Evolutionary conservation across 1,284 basidiomycete species (phyloP), one percentile per base, ranked within the genome.

Genomic region (Garcileccinum viscosum): DNA sequence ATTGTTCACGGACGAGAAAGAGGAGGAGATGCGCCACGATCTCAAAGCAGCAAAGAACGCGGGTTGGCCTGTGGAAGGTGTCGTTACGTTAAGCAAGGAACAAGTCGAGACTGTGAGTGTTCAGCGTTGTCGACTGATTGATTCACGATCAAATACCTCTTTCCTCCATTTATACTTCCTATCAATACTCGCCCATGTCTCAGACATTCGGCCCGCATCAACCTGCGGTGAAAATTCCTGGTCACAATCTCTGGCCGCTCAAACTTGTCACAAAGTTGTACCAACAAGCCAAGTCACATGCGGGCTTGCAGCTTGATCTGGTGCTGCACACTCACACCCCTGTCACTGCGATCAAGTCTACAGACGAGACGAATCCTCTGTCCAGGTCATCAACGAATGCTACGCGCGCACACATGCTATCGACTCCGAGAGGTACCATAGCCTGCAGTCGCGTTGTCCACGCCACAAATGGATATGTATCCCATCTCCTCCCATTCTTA

Each of bases 391-490:
- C 42, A 42, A 22, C 33, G 7, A 35, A 70, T 22, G 27, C 33
- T 8, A n/a, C 58, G 5, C 71, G 70, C 27, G 40, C 24, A 15
- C 74, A 71, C 37, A 59, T 37, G 12, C 59, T 77, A 5, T 74
- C 78, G 5, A 94, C 93, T 0, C 86, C 88, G 0, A 86, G 92
- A 37, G 93, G 93, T 4, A 62, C 76, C 1, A 76, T 93, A 38
- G 44, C 78, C 3, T 90, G 91, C 71, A 80, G 84, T 15, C 87
- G 88, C 68, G 84, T 96, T 50, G 79, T 96, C 2, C 93, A 96
- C 74, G 93, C 93, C 0, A 95, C 93, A 5, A 95, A 96, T 73
- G 94, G 82, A 1, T 94, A 95, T 68, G 88, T 89, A 1, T 87
- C 89, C 1, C 86, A 93, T 70, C 84, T 81, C 56, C 84, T 95